Base-by-base conservation (phyloP, 495 filamentous ascomycete species). In the Tuber aestivum region DNA sequence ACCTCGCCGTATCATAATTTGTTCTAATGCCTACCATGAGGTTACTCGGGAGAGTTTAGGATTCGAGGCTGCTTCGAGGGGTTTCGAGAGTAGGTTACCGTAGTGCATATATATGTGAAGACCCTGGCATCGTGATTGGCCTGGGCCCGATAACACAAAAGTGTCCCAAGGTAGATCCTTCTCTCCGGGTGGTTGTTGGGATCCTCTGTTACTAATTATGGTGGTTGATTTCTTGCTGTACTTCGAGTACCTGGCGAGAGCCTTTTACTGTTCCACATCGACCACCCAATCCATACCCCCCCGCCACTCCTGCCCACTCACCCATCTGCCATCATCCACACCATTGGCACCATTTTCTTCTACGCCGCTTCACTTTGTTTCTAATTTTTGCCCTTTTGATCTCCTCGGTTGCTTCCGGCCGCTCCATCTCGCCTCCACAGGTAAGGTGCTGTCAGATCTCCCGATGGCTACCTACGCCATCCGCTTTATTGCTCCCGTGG, bases 401-500 rank as follows among this genome's bases (percentile, higher is more conserved):
- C 56, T 35, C 32, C 56, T 65, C 56, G 27, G 56, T 35, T 65
- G 14, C 56, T 65, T 35, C 56, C 56, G 56, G 27, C 27, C 16
- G 27, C 56, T 65, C 32, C 56, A 65, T 65, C 56, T 65, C 56
- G 14, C 27, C 27, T 75, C 41, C 20, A 18, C 20, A 44, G 27
- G 27, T 70, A 37, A 4, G 18, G 20, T 41, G 27, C 16, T 23
- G 16, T n/a, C 61, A 21, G 35, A 45, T 70, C 27, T 40, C 41
- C 41, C n/a, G 69, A 82, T 82, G 81, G 42, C 81, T 23, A 76
- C 81, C 70, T 82, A 82, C 61, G 80, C 80, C 70, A 79, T 74
- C 70, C 72, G 81, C n/a, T 77, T 82, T 41, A 72, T 82, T 71
- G 81, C 80, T n/a, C 80, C 81, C 32, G 80, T 82, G 42, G 77